A percentile compares a stretch with the other conserved stretches of the same genome.
Conservation (phyloP, 768 basidiomycete genomes). For the Pisolithus albus region DNA sequence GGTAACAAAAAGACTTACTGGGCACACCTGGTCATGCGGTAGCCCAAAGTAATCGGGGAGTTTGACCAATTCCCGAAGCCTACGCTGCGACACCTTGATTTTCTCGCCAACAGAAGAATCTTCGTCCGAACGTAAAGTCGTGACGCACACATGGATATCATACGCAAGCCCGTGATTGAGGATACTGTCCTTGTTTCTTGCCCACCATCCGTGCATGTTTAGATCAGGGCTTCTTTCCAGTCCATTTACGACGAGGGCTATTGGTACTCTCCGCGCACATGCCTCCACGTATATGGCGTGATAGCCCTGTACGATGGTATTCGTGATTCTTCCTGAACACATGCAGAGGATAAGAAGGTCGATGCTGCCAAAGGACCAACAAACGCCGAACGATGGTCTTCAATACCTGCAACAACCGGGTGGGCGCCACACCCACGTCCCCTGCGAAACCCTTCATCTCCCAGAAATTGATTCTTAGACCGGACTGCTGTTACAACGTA, state of each 20-base stretch:
- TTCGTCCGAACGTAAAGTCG: background rate
- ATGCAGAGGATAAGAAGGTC: slow-evolving; percentile 26
- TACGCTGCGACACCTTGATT: background rate
- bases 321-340: slow-evolving; percentile 16
- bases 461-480: slow-evolving; percentile 20
- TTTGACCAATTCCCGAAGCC: background rate
- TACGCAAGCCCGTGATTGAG: background rate
- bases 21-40: background rate
- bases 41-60: background rate
- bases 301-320: slow-evolving; percentile 21
- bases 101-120: background rate
- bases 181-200: slow-evolving; percentile 12
- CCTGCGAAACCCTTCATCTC: slow-evolving; percentile 33
- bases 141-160: background rate
- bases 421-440: slow-evolving; percentile 8
- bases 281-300: background rate
- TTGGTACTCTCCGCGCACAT: background rate
- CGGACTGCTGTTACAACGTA: slow-evolving; percentile 9
- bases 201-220: slow-evolving; percentile 27
- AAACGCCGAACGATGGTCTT: slow-evolving; percentile 24
- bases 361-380: slow-evolving; percentile 6
- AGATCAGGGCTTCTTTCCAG: slow-evolving; percentile 8
- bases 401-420: slow-evolving; percentile 10
- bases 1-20: background rate
- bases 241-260: slow-evolving; percentile 12